A percentile compares a stretch with the other conserved stretches of the same genome.
These are phyloP conservation scores for Triticum turgidum DNA, from an alignment of 176 grass and related monocot genomes.

Conservation along the genomic window DNA sequence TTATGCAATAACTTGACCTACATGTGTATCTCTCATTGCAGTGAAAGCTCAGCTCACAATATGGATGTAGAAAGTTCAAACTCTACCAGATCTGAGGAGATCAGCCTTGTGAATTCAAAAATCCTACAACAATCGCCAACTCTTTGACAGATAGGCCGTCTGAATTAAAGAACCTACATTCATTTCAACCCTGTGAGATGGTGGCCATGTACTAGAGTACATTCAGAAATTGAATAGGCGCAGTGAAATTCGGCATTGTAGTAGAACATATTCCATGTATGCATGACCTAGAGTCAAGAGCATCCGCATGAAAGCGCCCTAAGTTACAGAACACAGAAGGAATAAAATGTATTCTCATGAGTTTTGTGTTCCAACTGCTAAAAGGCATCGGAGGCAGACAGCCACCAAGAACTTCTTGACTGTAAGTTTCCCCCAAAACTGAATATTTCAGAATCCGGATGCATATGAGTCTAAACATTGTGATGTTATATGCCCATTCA, in stretches of 20 bases:
- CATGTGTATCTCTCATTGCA: neutral
- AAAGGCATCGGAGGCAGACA: too few species aligned
- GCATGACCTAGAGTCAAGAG: too few species aligned
- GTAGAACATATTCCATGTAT: neutral
- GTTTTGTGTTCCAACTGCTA: too few species aligned
- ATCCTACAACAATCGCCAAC: neutral
- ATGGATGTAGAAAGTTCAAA: constrained; percentile 9
- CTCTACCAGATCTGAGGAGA: neutral
- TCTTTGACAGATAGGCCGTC: neutral
- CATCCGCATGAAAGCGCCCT: too few species aligned
- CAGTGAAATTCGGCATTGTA: too few species aligned
- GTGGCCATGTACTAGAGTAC: neutral
- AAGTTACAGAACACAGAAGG: too few species aligned
- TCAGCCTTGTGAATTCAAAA: neutral
- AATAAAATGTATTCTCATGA: too few species aligned
- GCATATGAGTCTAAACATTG: too few species aligned
- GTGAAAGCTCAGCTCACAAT: neutral
- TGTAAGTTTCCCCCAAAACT: too few species aligned
- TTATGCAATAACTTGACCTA: neutral
- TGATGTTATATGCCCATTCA: neutral
- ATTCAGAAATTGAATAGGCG: too few species aligned
- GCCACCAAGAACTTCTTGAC: too few species aligned
- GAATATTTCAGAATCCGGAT: too few species aligned
- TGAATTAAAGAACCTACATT: neutral
- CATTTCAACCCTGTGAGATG: neutral